Base-by-base conservation (phyloP, 768 basidiomycete genomes). In the Rhizopogon salebrosus region DNA sequence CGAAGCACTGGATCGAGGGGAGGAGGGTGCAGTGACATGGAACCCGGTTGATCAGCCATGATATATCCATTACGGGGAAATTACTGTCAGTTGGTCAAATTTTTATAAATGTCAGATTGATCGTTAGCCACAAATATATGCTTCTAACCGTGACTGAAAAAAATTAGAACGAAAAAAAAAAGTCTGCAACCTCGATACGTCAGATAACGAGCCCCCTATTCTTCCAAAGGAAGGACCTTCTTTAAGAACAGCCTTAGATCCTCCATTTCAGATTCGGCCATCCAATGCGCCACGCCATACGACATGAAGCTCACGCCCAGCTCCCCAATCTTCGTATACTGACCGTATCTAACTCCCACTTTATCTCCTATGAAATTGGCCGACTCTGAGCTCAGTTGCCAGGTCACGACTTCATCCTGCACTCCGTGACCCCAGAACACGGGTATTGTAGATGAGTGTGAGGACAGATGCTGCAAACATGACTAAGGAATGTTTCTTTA, bases 401-500 rank as follows among this genome's bases (percentile, higher is more conserved):
- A 74, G 48, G 73, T 74, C 51, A 93, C 84, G 9, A 93, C 75
- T 6, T 81, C 83, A 69, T 95, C 92, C 10, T 64, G 72, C 4
- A 72, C 76, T 23, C 92, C 92, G 58, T 91, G 88, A 6, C 86
- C 92, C 83, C 87, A 91, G 67, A 94, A 94, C 36, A 93, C 76
- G 1, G 90, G 86, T 10, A 81, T 73, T 14, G 75, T 67, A 16
- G 77, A 75, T 34, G 76, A 64, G 77, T 88, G 80, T 85, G 87
- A 51, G 6, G 51, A 53, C 42, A 76, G 63, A 77, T 88, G 80
- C 86, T 89, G 54, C 13, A 49, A 56, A 45, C 31, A 27, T 29
- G 35, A 3, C 16, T 31, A 18, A 24, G 35, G 35, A 16, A 42
- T 36, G 20, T 16, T 46, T 48, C 22, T 9, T 35, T 4, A 23